A percentile compares a stretch with the other conserved stretches of the same genome.
phyloP scores from a whole-genome alignment of 2,329 filamentous ascomycete species.

The Penicillium sp. region DNA sequence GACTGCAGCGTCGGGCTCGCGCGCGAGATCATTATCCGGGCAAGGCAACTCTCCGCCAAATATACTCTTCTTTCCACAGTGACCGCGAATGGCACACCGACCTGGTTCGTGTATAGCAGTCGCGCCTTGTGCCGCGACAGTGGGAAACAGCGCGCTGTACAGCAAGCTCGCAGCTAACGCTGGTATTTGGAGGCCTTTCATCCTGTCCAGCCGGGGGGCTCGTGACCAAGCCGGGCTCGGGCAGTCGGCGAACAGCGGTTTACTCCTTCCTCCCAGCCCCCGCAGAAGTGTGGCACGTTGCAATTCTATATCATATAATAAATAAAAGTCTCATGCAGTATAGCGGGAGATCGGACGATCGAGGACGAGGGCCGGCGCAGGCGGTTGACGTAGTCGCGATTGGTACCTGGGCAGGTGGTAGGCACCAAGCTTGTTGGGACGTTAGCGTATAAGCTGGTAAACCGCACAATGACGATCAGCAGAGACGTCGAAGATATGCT shows the following conservation, averaged over 20 bases:
- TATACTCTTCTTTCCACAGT: conserved; percentile 85
- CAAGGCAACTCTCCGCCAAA: conserved; percentile 90
- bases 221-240: conserved; percentile 5
- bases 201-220: conserved; percentile 16
- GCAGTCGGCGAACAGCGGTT: neutral
- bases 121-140: conserved; percentile 28
- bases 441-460: neutral
- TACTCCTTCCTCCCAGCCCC: neutral
- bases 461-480: neutral
- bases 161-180: conserved; percentile 25
- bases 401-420: neutral
- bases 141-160: conserved; percentile 22
- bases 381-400: neutral
- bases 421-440: neutral
- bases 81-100: conserved; percentile 82
- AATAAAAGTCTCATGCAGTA: neutral
- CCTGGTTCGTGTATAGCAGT: conserved; percentile 72
- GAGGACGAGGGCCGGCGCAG: neutral
- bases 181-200: conserved; percentile 29
- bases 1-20: conserved; percentile 66
- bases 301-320: neutral
- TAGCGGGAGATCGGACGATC: neutral
- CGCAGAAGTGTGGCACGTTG: neutral
- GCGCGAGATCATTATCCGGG: conserved; percentile 80
- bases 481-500: neutral